These are phyloP conservation scores for Marasmius fiardii DNA, from an alignment of 1,284 basidiomycete genomes.

Conservation along the genomic window DNA sequence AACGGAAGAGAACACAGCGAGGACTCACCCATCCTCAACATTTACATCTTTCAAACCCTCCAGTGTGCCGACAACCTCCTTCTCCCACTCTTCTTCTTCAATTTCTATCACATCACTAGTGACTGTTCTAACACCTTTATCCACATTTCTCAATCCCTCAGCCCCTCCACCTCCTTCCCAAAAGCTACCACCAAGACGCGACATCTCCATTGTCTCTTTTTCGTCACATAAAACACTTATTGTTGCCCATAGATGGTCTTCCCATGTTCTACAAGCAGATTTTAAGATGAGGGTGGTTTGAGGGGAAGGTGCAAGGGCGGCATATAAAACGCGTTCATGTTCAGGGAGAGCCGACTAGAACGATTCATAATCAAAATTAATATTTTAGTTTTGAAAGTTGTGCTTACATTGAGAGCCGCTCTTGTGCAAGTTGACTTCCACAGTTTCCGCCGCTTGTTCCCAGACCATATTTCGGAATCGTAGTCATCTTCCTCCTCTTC, in stretches of 20 bases:
- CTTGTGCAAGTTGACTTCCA: slow-evolving; percentile 86
- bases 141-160: slow-evolving; percentile 20
- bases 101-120: slow-evolving; percentile 33
- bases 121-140: slow-evolving; percentile 30
- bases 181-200: slow-evolving; percentile 52
- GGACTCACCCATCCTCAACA: slow-evolving; percentile 57
- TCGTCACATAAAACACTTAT: slow-evolving; percentile 85
- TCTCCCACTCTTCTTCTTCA: slow-evolving; percentile 64
- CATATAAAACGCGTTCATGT: slow-evolving; percentile 83
- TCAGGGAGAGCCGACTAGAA: slow-evolving; percentile 63
- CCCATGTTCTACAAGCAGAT: slow-evolving; percentile 85
- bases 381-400: neutral
- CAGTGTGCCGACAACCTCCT: slow-evolving; percentile 50
- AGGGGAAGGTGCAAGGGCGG: slow-evolving; percentile 78
- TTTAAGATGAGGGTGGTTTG: slow-evolving; percentile 76
- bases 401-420: slow-evolving; percentile 72
- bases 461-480: slow-evolving; percentile 54
- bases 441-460: slow-evolving; percentile 70
- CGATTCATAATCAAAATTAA: slow-evolving; percentile 1
- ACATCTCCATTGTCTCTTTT: slow-evolving; percentile 62
- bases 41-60: slow-evolving; percentile 48
- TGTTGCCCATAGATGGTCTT: slow-evolving; percentile 94
- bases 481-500: slow-evolving; percentile 56
- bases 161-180: slow-evolving; percentile 56
- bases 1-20: slow-evolving; percentile 7